Evolutionary conservation across 1,139 yeast genomes (phyloP).

Genomic region (Spathaspora sp.): DNA sequence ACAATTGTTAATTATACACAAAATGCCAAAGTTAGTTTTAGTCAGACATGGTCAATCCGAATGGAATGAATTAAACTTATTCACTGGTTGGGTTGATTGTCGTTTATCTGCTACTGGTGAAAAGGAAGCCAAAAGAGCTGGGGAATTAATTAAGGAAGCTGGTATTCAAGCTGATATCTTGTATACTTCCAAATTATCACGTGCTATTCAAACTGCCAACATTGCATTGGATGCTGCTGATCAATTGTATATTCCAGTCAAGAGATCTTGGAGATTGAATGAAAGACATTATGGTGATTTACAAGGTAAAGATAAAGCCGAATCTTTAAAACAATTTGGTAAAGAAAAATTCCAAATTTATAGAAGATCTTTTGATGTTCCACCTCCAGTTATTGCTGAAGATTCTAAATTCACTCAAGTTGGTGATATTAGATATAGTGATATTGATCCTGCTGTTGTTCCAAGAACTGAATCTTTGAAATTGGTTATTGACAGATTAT

Average conservation of each 20-base stretch:
- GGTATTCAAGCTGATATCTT: conserved; percentile 82
- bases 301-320: conserved; percentile 98
- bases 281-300: conserved; percentile 99
- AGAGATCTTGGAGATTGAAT: conserved; percentile 96
- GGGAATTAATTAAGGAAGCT: conserved; percentile 86
- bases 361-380: conserved; percentile 97
- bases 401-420: conserved; percentile 80
- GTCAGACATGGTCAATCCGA: conserved; percentile 99
- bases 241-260: conserved; percentile 87
- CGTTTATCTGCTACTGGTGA: conserved; percentile 80
- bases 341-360: conserved; percentile 91
- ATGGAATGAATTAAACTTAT: conserved; percentile 97
- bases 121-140: conserved; percentile 92
- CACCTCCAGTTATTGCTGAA: conserved; percentile 88
- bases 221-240: conserved; percentile 88
- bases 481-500: conserved; percentile 92
- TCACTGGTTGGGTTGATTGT: conserved; percentile 99
- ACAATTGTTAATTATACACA: conserved; percentile 4
- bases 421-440: conserved; percentile 81
- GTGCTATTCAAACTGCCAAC: conserved; percentile 98
- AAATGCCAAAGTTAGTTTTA: conserved; percentile 68
- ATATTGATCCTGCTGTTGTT: conserved; percentile 78
- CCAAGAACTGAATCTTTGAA: conserved; percentile 96
- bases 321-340: conserved; percentile 84
- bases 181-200: conserved; percentile 87